phyloP scores from a whole-genome alignment of 768 basidiomycete species.

The Xerocomus potaroensis region DNA sequence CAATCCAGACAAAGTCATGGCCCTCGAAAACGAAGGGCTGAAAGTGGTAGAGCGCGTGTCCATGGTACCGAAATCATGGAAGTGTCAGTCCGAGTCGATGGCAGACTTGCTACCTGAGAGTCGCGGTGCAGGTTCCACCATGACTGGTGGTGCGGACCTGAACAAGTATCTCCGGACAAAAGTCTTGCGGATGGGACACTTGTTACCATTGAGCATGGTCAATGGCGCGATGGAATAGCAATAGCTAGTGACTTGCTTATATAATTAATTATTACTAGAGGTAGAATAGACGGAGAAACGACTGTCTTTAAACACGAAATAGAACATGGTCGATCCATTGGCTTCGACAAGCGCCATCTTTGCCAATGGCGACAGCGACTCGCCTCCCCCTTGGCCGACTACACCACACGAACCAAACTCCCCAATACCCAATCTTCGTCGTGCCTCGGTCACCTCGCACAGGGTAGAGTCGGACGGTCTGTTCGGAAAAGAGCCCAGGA shows the following conservation, averaged over 20 bases:
- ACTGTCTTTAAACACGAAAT: background rate
- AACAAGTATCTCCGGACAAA: slow-evolving; percentile 96
- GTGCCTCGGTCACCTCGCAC: slow-evolving; percentile 39
- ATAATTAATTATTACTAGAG: too few relatives aligned
- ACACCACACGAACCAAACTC: slow-evolving; percentile 71
- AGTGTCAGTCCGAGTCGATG: slow-evolving; percentile 20
- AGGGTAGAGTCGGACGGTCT: slow-evolving; percentile 52
- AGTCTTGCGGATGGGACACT: slow-evolving; percentile 95
- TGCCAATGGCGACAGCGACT: slow-evolving; percentile 43
- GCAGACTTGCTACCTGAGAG: slow-evolving; percentile 16
- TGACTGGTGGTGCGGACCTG: slow-evolving; percentile 83
- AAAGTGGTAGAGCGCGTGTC: slow-evolving; percentile 77
- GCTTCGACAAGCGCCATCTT: slow-evolving; percentile 51
- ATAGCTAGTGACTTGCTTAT: slow-evolving; percentile 12
- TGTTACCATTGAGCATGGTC: slow-evolving; percentile 52
- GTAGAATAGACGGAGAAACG: too few relatives aligned
- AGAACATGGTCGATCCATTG: slow-evolving; percentile 69
- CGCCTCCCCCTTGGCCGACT: slow-evolving; percentile 71
- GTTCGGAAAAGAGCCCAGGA: slow-evolving; percentile 78
- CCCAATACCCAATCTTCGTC: slow-evolving; percentile 67
- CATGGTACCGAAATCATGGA: slow-evolving; percentile 94
- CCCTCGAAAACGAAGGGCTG: slow-evolving; percentile 79
- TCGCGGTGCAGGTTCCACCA: slow-evolving; percentile 60
- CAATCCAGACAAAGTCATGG: slow-evolving; percentile 95
- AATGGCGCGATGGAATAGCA: slow-evolving; percentile 7